A percentile compares a stretch with the other conserved stretches of the same genome.
phyloP scores from a whole-genome alignment of 75 land plant genomes.

The Cryptomeria japonica region DNA sequence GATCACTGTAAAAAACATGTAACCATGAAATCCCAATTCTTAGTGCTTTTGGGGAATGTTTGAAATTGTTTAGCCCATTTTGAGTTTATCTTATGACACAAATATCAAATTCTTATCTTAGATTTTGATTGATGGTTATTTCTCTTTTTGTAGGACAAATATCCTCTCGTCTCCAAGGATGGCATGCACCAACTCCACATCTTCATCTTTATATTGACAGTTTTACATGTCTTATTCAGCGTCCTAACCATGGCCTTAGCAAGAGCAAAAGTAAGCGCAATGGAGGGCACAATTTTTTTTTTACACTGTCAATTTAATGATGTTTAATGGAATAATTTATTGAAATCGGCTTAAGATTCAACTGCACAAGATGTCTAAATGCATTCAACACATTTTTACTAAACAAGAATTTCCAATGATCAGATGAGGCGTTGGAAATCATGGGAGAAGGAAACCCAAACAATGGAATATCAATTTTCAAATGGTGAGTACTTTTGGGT shows the following conservation, averaged over 20 bases:
- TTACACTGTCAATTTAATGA: not conserved
- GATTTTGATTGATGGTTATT: not conserved
- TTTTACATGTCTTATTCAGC: constrained; percentile 42
- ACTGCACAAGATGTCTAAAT: not conserved
- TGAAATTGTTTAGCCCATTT: not conserved
- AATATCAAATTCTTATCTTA: not conserved
- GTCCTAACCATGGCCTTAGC: constrained; percentile 47
- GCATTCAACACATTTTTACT: not conserved
- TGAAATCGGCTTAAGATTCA: not conserved
- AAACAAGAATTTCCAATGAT: not conserved
- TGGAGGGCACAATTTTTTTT: not conserved
- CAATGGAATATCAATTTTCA: constrained; percentile 27
- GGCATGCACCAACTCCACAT: constrained; percentile 56
- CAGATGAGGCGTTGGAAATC: constrained; percentile 37
- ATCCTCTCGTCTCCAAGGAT: constrained; percentile 34
- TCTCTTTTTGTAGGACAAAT: constrained; percentile 26
- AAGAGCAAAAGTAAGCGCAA: constrained; percentile 32
- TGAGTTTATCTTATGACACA: not conserved
- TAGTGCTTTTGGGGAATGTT: not conserved
- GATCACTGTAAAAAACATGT: not conserved
- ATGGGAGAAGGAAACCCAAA: constrained; percentile 40
- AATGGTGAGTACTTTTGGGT: constrained; percentile 22
- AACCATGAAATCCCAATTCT: not conserved
- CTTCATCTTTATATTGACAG: constrained; percentile 48
- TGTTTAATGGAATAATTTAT: not conserved